Evolutionary conservation across 1,139 yeast species (phyloP), one percentile per base, ranked within the genome.

Genomic region (Yamadazyma sp.): DNA sequence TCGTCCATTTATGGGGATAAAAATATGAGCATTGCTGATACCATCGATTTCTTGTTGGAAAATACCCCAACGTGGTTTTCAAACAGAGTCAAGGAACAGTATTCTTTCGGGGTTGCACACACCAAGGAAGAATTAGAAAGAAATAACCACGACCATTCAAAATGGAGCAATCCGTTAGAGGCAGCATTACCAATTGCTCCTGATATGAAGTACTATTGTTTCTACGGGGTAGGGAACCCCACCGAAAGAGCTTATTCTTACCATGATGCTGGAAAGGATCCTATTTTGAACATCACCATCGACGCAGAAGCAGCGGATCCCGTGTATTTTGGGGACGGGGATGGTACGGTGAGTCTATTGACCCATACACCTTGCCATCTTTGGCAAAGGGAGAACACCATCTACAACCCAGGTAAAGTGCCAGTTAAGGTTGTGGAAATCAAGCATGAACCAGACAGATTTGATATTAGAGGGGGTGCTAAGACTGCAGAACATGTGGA

Each of bases 401-500:
- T 85, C 43, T 91, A 77, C 68, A 92, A 92, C 58, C 98, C 98
- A 1, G 95, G 86, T 1, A 75, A 77, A 20, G 64, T 80, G 3
- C 56, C 71, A 17, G 94, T 91, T 18, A 88, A 80, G 22, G 73
- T 89, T 33, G 96, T 92, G 7, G 98, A 92, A 60, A 85, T 92
- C 69, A 77, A 79, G 53, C 96, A 92, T 55, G 95, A 89, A 56
- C 98, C 98, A 0, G 96, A 87, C 55, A 69, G 87, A 51, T 88
- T 85, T 56, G 98, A 94, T 64, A 85, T 92, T 37, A 77, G 98
- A 50, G 98, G 98, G 16, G 98, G 98, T 4, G 95, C 97, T 17
- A 87, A 87, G 57, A 92, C 98, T 1, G 97, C 98, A 0, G 98
- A 92, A 54, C 98, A 92, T 61, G 98, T 92, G 17, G 98, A 94